Base-by-base conservation (phyloP, 2,329 filamentous ascomycete genomes). In the Fusarium sp. region DNA sequence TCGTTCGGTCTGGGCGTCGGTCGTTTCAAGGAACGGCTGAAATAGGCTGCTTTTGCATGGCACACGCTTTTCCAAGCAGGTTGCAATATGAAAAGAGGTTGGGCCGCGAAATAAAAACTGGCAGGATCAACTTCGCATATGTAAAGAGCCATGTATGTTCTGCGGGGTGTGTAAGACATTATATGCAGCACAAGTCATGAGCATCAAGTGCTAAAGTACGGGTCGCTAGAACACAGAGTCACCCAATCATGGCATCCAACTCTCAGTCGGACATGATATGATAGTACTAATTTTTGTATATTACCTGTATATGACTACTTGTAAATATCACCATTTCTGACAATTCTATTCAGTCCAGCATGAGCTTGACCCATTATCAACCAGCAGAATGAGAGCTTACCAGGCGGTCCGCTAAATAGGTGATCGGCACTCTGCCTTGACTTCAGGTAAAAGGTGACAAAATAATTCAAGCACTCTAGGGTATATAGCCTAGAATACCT, bases 11-110 rank as follows among this genome's bases (percentile, higher is more conserved):
- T 63, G 63, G 64, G 71, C 60, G 49, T 63, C 24, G 46, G 53
- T 39, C 56, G 44, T 52, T 60, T 55, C 56, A 36, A 39, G 46
- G 57, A 58, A 58, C 10, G 55, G 56, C 58, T 39, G 43, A 53
- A 70, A 66, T 55, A 56, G 18, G 59, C 46, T 65, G 50, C 51
- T 50, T 60, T 60, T 59, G 44, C 34, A 68, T 51, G 46, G 44
- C 52, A 61, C 63, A 57, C 48, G 39, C n/a, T 34, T 42, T 63
- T 46, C 45, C 13, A 28, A 42, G 31, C 28, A 52, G 38, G 40
- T 26, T 22, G 33, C 24, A 59, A 53, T 34, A 34, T 20, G 26
- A 34, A 46, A n/a, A 44, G 26, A 26, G 40, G 50, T 60, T 60
- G 39, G 62, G 58, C 43, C n/a, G 50, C 50, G 43, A 43, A 28